Conservation (phyloP, 2,329 filamentous ascomycete genomes). For the Mycosphaerelloides madeirae region DNA sequence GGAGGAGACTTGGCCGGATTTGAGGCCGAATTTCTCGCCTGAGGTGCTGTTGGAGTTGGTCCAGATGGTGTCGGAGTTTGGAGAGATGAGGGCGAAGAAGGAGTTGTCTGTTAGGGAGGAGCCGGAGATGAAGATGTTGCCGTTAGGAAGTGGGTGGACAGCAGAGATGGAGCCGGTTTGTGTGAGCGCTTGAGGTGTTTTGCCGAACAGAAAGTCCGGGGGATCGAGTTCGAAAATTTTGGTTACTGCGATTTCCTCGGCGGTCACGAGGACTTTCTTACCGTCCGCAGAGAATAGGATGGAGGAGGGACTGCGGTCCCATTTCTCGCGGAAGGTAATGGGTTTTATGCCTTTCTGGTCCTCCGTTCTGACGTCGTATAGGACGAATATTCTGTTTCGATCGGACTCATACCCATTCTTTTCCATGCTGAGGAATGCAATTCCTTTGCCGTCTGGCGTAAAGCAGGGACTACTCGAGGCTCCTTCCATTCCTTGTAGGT, state of each 20-base stretch:
- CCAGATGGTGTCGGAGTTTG: conserved; percentile 31
- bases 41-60: conserved; percentile 56
- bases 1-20: conserved; percentile 58
- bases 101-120: conserved; percentile 69
- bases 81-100: conserved; percentile 58
- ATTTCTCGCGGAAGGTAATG: conserved; percentile 22
- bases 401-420: conserved; percentile 75
- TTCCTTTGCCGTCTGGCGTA: conserved; percentile 63
- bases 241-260: conserved; percentile 62
- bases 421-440: conserved; percentile 77
- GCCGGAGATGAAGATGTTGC: conserved; percentile 60
- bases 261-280: conserved; percentile 64
- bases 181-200: conserved; percentile 43
- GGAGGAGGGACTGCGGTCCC: conserved; percentile 51
- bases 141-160: conserved; percentile 49
- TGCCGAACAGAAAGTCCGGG: not conserved
- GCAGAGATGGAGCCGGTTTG: conserved; percentile 52
- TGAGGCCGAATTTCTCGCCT: conserved; percentile 64
- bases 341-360: not conserved
- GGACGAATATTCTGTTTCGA: conserved; percentile 65
- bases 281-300: conserved; percentile 52
- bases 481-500: conserved; percentile 40
- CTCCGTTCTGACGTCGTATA: conserved; percentile 33
- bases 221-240: conserved; percentile 48
- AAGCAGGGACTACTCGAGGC: conserved; percentile 66